phyloP scores from a whole-genome alignment of 2,329 filamentous ascomycete genomes.

The Neofusicoccum cordaticola region DNA sequence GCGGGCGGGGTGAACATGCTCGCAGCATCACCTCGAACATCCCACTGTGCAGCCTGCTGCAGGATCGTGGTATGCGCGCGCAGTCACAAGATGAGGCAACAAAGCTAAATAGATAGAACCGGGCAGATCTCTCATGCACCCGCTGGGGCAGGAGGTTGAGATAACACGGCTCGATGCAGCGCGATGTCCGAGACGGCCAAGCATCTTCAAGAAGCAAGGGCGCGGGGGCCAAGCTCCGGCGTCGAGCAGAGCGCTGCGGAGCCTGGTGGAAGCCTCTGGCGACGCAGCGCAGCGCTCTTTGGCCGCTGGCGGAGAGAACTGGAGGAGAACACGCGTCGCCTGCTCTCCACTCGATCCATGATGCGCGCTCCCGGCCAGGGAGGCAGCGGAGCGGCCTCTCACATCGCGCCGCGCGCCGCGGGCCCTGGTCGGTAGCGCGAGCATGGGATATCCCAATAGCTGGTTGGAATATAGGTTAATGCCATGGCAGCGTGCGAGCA shows the following conservation, averaged over 20 bases:
- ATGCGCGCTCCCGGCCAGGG: neutral
- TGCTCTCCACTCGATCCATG: neutral
- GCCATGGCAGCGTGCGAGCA: neutral
- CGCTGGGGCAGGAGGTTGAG: neutral
- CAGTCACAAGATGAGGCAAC: conserved; percentile 14
- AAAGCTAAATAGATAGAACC: conserved; percentile 7
- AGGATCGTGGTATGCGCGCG: neutral
- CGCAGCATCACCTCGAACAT: neutral
- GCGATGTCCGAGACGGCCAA: neutral
- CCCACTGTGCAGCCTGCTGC: neutral
- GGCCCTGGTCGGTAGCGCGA: neutral
- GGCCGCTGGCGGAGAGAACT: neutral
- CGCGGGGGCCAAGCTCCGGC: neutral
- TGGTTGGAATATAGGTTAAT: neutral
- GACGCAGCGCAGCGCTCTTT: neutral
- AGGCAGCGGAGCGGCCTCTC: neutral
- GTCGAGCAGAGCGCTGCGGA: neutral
- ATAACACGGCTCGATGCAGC: neutral
- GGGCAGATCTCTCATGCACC: conserved; percentile 5
- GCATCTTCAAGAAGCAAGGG: conserved; percentile 12
- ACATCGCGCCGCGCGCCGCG: neutral
- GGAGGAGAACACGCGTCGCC: conserved; percentile 1
- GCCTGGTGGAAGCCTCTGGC: neutral
- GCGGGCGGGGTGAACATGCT: neutral
- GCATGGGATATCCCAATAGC: neutral